phyloP scores from a whole-genome alignment of 148 eudicot genomes.

The Linanthus parryae region DNA sequence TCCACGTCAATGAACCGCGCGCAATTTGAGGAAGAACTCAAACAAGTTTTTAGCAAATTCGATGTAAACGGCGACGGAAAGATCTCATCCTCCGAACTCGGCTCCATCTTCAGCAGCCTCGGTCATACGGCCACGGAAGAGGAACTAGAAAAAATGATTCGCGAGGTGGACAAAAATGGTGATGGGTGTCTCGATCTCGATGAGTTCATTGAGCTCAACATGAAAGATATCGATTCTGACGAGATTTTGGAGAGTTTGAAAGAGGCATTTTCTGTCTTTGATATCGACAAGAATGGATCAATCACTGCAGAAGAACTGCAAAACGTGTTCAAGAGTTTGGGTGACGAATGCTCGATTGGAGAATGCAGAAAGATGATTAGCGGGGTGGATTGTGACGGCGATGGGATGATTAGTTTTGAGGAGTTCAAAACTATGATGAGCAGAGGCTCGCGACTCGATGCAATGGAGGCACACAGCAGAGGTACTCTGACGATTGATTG shows the following conservation, averaged over 20 bases:
- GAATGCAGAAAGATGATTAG: slow-evolving; percentile 45
- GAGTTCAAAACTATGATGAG: slow-evolving; percentile 39
- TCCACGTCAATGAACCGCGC: slow-evolving; percentile 12
- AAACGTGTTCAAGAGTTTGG: slow-evolving; percentile 33
- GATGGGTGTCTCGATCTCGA: slow-evolving; percentile 38
- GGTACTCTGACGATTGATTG: neutral
- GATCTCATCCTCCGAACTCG: slow-evolving; percentile 40
- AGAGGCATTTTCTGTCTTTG: slow-evolving; percentile 39
- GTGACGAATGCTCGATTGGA: slow-evolving; percentile 34
- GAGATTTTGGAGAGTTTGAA: slow-evolving; percentile 33
- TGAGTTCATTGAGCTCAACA: slow-evolving; percentile 43
- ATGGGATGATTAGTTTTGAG: slow-evolving; percentile 33
- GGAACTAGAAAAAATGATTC: slow-evolving; percentile 28
- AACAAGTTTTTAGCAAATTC: slow-evolving; percentile 46
- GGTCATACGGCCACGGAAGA: slow-evolving; percentile 25
- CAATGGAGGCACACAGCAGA: slow-evolving; percentile 4
- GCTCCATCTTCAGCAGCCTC: slow-evolving; percentile 27
- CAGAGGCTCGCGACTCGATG: slow-evolving; percentile 23
- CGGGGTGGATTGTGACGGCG: slow-evolving; percentile 43
- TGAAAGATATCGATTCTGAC: slow-evolving; percentile 31
- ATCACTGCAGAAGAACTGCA: slow-evolving; percentile 41
- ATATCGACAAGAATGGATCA: slow-evolving; percentile 37
- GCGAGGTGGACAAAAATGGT: slow-evolving; percentile 43
- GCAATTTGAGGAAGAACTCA: slow-evolving; percentile 32
- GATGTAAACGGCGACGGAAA: slow-evolving; percentile 53